Percentiles rank a stretch among this genome's conserved stretches.
Evolutionary conservation across 2,329 filamentous ascomycete species (phyloP).

Genomic region (Thermomyces lanuginosus): DNA sequence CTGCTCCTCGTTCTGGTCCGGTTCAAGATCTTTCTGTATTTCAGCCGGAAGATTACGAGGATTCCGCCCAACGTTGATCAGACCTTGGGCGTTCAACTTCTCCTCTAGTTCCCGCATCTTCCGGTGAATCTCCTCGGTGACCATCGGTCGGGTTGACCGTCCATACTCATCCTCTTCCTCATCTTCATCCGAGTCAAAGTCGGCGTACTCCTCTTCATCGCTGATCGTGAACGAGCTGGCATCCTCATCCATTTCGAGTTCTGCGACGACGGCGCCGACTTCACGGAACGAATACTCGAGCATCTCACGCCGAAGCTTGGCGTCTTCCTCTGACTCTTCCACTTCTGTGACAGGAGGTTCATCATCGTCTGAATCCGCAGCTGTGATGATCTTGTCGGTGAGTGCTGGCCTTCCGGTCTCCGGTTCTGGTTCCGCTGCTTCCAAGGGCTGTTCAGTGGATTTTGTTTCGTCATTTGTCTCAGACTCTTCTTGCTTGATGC

Average conservation of each 20-base stretch:
- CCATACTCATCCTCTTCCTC: slow-evolving; percentile 65
- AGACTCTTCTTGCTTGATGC: no score
- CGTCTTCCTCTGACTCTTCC: slow-evolving; percentile 66
- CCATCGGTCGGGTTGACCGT: slow-evolving; percentile 47
- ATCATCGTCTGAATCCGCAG: slow-evolving; percentile 9
- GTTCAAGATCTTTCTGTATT: slow-evolving; percentile 2
- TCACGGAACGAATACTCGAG: slow-evolving; percentile 75
- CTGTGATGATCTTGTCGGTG: not conserved
- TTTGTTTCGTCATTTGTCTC: not conserved
- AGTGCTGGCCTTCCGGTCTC: slow-evolving; percentile 1
- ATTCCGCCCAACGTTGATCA: slow-evolving; percentile 42
- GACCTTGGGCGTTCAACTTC: slow-evolving; percentile 44
- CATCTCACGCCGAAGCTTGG: slow-evolving; percentile 70
- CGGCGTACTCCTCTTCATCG: slow-evolving; percentile 37
- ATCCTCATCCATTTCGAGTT: slow-evolving; percentile 65
- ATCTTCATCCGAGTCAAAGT: slow-evolving; percentile 37
- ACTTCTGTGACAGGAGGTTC: slow-evolving; percentile 44
- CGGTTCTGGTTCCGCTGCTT: not conserved
- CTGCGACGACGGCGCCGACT: slow-evolving; percentile 79
- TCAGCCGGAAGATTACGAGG: slow-evolving; percentile 16
- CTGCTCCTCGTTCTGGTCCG: no score
- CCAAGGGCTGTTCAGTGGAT: not conserved
- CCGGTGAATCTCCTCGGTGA: slow-evolving; percentile 59
- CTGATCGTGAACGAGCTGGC: slow-evolving; percentile 35
- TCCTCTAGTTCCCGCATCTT: slow-evolving; percentile 77